phyloP scores from a whole-genome alignment of 2,329 filamentous ascomycete species.

The Colletotrichum incanum region DNA sequence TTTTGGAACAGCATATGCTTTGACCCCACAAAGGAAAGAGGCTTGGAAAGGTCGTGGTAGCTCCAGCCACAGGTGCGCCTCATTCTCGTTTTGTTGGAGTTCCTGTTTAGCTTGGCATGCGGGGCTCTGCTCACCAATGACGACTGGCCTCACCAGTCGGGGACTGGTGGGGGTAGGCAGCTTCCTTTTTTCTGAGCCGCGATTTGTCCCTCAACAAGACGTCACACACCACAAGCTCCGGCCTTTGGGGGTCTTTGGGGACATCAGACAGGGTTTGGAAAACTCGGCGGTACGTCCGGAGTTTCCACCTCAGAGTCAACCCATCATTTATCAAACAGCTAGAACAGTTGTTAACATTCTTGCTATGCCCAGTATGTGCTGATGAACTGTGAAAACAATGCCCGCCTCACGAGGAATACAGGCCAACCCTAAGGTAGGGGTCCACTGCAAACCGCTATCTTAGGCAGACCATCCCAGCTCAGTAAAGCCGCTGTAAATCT shows the following conservation, averaged over 20 bases:
- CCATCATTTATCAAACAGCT: too few species aligned
- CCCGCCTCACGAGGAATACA: background rate
- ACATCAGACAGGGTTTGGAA: background rate
- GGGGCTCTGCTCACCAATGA: slow-evolving; percentile 12
- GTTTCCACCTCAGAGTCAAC: background rate
- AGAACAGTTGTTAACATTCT: background rate
- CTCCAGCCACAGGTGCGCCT: slow-evolving; percentile 13
- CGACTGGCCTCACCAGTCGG: slow-evolving; percentile 10
- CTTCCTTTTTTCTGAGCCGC: slow-evolving; percentile 13
- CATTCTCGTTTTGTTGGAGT: background rate
- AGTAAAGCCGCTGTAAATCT: slow-evolving; percentile 41
- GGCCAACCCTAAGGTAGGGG: slow-evolving; percentile 10
- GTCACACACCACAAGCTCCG: slow-evolving; percentile 21
- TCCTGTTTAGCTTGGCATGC: background rate
- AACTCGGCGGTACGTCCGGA: background rate
- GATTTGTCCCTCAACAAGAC: slow-evolving; percentile 18
- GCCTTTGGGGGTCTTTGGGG: background rate
- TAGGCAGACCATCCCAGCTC: slow-evolving; percentile 34
- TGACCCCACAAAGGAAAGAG: background rate
- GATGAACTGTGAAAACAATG: background rate
- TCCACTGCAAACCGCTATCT: slow-evolving; percentile 24
- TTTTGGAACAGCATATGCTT: background rate
- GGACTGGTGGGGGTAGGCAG: slow-evolving; percentile 30
- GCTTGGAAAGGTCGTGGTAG: background rate
- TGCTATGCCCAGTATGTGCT: background rate